Percentiles rank a stretch among this genome's conserved stretches.
Evolutionary conservation across 257 asterid genomes (phyloP).

Genomic region (Solanum stenotomum): DNA sequence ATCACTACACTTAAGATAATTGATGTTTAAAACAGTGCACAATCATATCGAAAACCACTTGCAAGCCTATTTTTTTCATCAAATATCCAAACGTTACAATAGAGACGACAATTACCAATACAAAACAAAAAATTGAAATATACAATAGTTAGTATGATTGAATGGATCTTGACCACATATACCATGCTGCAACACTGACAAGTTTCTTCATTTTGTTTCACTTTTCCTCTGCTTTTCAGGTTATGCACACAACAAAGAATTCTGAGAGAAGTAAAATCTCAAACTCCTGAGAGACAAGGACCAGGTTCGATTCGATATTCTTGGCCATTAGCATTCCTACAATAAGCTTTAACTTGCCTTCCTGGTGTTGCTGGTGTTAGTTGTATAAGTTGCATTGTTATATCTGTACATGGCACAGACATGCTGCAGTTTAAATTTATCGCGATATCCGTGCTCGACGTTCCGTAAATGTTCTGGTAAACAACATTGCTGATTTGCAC

Average conservation of each 20-base stretch:
- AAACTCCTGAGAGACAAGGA: constrained; percentile 25
- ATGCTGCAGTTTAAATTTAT: constrained; percentile 54
- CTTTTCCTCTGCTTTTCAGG: background rate
- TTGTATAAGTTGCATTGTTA: constrained; percentile 28
- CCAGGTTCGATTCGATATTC: constrained; percentile 33
- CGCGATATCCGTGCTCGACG: constrained; percentile 36
- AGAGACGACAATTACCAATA: background rate
- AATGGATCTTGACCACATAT: background rate
- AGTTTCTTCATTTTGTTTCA: background rate
- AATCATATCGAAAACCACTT: background rate
- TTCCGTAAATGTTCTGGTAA: constrained; percentile 29
- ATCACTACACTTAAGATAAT: too few relatives aligned
- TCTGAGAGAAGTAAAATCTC: background rate
- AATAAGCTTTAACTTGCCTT: constrained; percentile 27
- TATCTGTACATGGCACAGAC: constrained; percentile 34
- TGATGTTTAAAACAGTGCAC: too few relatives aligned
- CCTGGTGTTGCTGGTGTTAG: constrained; percentile 14
- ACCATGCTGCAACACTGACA: background rate
- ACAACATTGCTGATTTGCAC: constrained; percentile 46
- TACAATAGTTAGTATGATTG: background rate
- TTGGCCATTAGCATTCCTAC: constrained; percentile 39
- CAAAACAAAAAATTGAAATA: background rate
- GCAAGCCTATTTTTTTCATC: background rate
- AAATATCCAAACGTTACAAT: background rate
- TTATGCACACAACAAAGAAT: background rate